phyloP scores from a whole-genome alignment of 805 yeast genomes.

The Lipomyces lipofer region DNA sequence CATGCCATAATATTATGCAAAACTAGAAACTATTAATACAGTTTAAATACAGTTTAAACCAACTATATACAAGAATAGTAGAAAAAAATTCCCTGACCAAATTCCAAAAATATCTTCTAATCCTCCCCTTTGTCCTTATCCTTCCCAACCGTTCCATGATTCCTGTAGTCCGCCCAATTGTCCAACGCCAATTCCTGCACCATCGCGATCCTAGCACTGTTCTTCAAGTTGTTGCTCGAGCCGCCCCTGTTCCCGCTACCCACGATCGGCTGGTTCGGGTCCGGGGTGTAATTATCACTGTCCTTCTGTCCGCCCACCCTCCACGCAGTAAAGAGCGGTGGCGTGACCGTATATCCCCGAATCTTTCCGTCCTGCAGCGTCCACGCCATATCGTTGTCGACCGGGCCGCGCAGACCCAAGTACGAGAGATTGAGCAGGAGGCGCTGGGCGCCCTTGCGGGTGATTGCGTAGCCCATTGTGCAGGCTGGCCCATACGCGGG shows the following conservation, averaged over 20 bases:
- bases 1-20: no score
- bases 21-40: no score
- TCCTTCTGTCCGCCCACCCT: conserved; percentile 22
- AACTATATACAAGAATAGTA: no score
- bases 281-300: conserved; percentile 7
- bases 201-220: conserved; percentile 11
- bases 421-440: conserved; percentile 20
- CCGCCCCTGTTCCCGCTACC: conserved; percentile 12
- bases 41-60: no score
- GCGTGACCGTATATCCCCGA: conserved; percentile 14
- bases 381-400: conserved; percentile 19
- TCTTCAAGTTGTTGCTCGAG: not conserved
- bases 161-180: conserved; percentile 15
- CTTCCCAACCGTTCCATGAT: not conserved
- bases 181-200: not conserved
- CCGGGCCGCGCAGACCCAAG: conserved; percentile 14
- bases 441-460: conserved; percentile 26
- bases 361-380: conserved; percentile 15
- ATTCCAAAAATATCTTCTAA: no score
- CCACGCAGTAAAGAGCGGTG: conserved; percentile 20
- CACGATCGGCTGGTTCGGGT: not conserved
- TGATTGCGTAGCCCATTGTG: conserved; percentile 25
- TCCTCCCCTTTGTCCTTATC: not conserved
- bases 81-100: no score
- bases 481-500: conserved; percentile 21